These are phyloP conservation scores for Amanita phalloides DNA, from an alignment of 768 basidiomycete species.

Conservation along the genomic window DNA sequence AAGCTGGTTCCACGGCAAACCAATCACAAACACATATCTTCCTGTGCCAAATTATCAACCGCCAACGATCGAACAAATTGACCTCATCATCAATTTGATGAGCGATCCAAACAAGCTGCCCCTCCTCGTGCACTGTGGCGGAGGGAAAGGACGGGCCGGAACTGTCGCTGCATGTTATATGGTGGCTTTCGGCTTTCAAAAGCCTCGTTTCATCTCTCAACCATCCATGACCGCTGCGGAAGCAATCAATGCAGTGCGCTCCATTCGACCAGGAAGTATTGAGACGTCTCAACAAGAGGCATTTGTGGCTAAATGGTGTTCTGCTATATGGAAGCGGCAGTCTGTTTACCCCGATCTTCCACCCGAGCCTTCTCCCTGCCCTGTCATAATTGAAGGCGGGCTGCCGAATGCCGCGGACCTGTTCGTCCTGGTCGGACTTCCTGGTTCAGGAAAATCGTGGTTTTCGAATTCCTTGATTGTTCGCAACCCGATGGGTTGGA, in stretches of 20 bases:
- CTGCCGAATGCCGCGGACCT: constrained; percentile 22
- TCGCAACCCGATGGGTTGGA: constrained; percentile 33
- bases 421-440: constrained; percentile 47
- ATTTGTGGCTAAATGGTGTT: constrained; percentile 49
- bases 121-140: constrained; percentile 48
- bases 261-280: constrained; percentile 44
- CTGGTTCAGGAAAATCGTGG: constrained; percentile 53
- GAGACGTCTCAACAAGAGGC: constrained; percentile 47
- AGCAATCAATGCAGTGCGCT: constrained; percentile 35
- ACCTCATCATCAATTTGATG: constrained; percentile 37
- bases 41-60: constrained; percentile 43
- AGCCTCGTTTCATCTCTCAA: constrained; percentile 30
- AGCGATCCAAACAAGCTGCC: constrained; percentile 35
- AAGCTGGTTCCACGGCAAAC: constrained; percentile 35
- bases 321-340: constrained; percentile 47
- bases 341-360: constrained; percentile 38
- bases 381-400: constrained; percentile 24
- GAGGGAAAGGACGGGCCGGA: constrained; percentile 53
- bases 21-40: constrained; percentile 42
- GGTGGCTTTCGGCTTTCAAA: constrained; percentile 41
- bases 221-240: constrained; percentile 38
- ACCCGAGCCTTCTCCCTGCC: constrained; percentile 38
- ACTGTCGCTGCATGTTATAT: constrained; percentile 53
- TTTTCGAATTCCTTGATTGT: constrained; percentile 36
- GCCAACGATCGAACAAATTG: constrained; percentile 52